Conservation (phyloP, 225 moss, liverwort and hornwort genomes). For the Bryum argenteum region DNA sequence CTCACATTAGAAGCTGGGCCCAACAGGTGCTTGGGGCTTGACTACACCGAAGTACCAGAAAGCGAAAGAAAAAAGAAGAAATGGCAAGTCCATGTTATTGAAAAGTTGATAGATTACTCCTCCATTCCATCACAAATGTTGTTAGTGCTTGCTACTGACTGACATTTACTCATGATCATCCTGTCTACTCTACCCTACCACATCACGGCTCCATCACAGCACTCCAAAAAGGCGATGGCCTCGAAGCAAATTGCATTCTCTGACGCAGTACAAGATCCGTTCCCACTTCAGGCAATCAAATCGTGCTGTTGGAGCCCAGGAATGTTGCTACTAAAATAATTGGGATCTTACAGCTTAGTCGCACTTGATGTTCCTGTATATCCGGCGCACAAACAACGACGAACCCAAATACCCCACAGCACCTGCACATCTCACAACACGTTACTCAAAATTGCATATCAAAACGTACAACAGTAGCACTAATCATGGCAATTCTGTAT, state of each 20-base stretch:
- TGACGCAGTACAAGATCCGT: conserved; percentile 6
- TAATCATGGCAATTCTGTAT: too few relatives aligned
- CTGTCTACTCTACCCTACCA: conserved; percentile 19
- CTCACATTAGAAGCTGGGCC: too few relatives aligned
- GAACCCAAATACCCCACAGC: conserved; percentile 99
- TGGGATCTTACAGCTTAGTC: conserved; percentile 53
- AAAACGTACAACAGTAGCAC: not conserved
- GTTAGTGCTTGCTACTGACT: conserved; percentile 18
- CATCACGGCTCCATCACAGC: conserved; percentile 5
- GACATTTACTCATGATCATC: conserved; percentile 7
- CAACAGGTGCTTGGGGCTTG: too few relatives aligned
- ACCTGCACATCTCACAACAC: conserved; percentile 59
- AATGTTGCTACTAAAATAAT: conserved; percentile 18
- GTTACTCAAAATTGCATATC: too few relatives aligned
- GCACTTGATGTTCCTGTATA: conserved; percentile 99
- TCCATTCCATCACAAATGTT: conserved; percentile 21
- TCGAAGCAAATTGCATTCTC: conserved; percentile 35
- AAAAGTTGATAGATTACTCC: conserved; percentile 27
- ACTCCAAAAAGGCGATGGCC: conserved; percentile 14
- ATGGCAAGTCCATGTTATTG: not conserved
- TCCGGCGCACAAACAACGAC: conserved; percentile 93
- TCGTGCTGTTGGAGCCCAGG: conserved; percentile 14
- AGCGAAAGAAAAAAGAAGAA: not conserved
- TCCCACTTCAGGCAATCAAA: conserved; percentile 20
- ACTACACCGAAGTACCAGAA: too few relatives aligned